Evolutionary conservation across 1,284 basidiomycete genomes (phyloP).

Genomic region (Ganoderma lucidum): DNA sequence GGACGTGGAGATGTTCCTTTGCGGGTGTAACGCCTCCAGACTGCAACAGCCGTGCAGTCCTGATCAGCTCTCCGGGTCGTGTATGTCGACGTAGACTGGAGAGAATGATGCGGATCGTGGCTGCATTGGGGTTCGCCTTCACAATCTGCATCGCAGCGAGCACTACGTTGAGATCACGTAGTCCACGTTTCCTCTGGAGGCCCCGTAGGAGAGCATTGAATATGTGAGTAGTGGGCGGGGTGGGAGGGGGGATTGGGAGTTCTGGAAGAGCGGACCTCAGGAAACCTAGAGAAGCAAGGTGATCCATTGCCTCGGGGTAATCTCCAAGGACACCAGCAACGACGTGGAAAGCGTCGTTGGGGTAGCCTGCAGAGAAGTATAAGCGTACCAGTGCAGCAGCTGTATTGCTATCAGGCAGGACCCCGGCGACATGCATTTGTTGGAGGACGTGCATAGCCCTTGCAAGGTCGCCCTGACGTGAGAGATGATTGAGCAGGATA

Average conservation of each 20-base stretch:
- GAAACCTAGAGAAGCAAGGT: slow-evolving; percentile 37
- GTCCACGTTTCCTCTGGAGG: slow-evolving; percentile 53
- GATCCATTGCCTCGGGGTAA: slow-evolving; percentile 31
- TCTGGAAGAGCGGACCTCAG: slow-evolving; percentile 2
- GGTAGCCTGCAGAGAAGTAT: slow-evolving; percentile 56
- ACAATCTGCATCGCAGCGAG: slow-evolving; percentile 61
- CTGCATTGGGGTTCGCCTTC: slow-evolving; percentile 55
- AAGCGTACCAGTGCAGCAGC: slow-evolving; percentile 63
- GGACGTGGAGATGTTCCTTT: slow-evolving; percentile 48
- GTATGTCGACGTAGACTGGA: slow-evolving; percentile 54
- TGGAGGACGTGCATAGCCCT: slow-evolving; percentile 55
- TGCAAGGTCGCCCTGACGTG: slow-evolving; percentile 52
- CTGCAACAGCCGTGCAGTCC: slow-evolving; percentile 53
- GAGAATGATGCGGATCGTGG: slow-evolving; percentile 63
- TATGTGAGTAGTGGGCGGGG: slow-evolving; percentile 52
- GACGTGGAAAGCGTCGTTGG: slow-evolving; percentile 56
- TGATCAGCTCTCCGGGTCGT: slow-evolving; percentile 51
- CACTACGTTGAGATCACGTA: slow-evolving; percentile 53
- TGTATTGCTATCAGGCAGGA: slow-evolving; percentile 55
- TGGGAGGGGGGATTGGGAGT: slow-evolving; percentile 23
- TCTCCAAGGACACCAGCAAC: slow-evolving; percentile 54
- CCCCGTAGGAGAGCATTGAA: slow-evolving; percentile 68
- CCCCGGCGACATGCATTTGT: slow-evolving; percentile 52
- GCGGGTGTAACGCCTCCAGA: slow-evolving; percentile 50
- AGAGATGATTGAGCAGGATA: slow-evolving; percentile 67